Percentiles rank a stretch among this genome's conserved stretches.
These are phyloP conservation scores for Metschnikowia drakensbergensis DNA, from an alignment of 805 yeast genomes.

Conservation along the genomic window DNA sequence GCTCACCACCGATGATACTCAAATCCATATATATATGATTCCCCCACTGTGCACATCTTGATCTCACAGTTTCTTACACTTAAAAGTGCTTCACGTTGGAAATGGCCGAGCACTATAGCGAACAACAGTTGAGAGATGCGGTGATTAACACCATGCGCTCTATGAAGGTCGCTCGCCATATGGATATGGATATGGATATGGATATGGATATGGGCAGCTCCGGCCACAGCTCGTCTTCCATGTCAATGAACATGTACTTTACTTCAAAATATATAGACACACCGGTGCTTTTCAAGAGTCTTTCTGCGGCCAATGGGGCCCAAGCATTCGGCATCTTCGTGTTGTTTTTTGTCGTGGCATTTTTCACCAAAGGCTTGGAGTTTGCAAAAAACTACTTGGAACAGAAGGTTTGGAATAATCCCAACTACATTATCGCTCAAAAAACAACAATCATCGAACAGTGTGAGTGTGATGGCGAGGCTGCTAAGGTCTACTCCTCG, in stretches of 20 bases:
- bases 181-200: constrained; percentile 10
- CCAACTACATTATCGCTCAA: constrained; percentile 20
- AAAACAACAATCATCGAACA: constrained; percentile 17
- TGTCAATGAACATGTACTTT: constrained; percentile 54
- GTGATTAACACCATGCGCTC: not conserved
- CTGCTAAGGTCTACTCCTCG: constrained; percentile 5
- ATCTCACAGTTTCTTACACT: too few species aligned
- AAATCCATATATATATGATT: not conserved
- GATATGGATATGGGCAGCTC: constrained; percentile 16
- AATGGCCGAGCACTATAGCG: not conserved
- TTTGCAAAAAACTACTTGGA: constrained; percentile 63
- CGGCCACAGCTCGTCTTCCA: constrained; percentile 12
- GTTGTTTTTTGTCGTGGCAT: constrained; percentile 54
- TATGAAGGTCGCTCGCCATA: not conserved
- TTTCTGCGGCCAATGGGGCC: constrained; percentile 52
- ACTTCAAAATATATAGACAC: constrained; percentile 47
- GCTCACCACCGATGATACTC: constrained; percentile 1
- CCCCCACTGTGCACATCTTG: too few species aligned
- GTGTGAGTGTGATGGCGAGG: constrained; percentile 19
- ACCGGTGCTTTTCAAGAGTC: constrained; percentile 59
- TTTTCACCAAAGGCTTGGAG: constrained; percentile 55
- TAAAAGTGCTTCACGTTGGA: not conserved
- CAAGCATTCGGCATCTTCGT: constrained; percentile 73
- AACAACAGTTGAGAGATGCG: not conserved
- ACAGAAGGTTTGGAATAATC: constrained; percentile 57